phyloP scores from a whole-genome alignment of 2,329 filamentous ascomycete species.

The Diaporthe batatas region DNA sequence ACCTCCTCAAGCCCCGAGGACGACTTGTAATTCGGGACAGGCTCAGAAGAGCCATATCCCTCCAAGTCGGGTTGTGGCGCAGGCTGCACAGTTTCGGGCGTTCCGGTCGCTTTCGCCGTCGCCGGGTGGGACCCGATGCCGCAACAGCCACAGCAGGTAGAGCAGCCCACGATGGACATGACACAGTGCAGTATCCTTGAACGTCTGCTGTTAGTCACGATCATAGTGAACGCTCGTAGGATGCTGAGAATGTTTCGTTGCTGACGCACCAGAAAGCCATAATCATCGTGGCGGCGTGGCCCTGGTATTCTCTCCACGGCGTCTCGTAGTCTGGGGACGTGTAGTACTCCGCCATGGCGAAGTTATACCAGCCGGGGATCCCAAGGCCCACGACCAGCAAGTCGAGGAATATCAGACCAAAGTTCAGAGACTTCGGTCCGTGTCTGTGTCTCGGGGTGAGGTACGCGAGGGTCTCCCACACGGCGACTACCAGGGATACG shows the following conservation, averaged over 20 bases:
- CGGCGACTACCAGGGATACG: slow-evolving; percentile 3
- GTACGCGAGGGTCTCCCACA: background rate
- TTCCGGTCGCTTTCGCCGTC: background rate
- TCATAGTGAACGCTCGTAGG: background rate
- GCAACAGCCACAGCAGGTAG: background rate
- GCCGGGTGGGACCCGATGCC: background rate
- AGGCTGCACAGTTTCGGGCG: too few species aligned
- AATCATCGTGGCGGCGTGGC: background rate
- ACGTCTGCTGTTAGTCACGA: background rate
- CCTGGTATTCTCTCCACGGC: background rate
- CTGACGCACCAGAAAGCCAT: slow-evolving; percentile 2
- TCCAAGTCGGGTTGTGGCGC: background rate
- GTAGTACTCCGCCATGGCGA: background rate
- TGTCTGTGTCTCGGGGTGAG: background rate
- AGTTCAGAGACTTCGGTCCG: background rate
- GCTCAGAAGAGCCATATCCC: background rate
- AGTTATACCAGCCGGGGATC: slow-evolving; percentile 1
- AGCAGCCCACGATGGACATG: slow-evolving; percentile 7
- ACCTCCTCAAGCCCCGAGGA: slow-evolving; percentile 11
- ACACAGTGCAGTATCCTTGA: background rate
- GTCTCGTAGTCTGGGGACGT: background rate
- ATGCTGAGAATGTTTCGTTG: too few species aligned
- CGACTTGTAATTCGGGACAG: background rate
- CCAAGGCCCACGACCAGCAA: background rate
- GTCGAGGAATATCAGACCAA: background rate